Evolutionary conservation across 345 rosid genomes (phyloP), one percentile per base, ranked within the genome.

Genomic region (Populus tremula): DNA sequence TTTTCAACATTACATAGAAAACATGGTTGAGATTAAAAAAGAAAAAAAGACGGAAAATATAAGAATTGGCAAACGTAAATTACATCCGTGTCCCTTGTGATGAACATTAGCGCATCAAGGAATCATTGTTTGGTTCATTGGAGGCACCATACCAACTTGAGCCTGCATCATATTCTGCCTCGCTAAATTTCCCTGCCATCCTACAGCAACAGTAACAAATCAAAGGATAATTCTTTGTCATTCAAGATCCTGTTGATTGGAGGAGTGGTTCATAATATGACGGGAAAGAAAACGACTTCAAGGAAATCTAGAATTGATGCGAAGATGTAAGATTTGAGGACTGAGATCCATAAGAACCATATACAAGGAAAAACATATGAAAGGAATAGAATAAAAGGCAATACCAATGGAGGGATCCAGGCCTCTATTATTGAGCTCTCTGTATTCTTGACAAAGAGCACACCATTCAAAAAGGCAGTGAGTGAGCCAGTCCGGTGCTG

Each of bases 391-490:
- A 71, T 47, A 72, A 54, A 13, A 54, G 0, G 17, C 39, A 2
- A 0, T 85, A 89, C 97, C 94, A 43, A 90, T 67, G 59, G 94
- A 35, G 25, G 92, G 97, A 70, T 92, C 93, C 66, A 81, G 69
- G 68, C 95, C 93, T 82, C 95, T 87, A 47, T 3, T 79, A 23
- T 87, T 80, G 39, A 92, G 97, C 84, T 92, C 94, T 56, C 93
- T 83, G 72, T 90, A 88, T 35, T 89, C 92, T 78, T 91, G 97
- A 67, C 97, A 91, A 76, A 92, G 92, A 68, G 97, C 93, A 75
- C 97, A 91, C 23, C 77, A 78, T 67, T 91, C 97, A 81, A 75
- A 92, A 25, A 91, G 77, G 66, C 71, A 85, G 76, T 92, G 95
- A 39, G 87, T 85, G 79, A 87, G 20, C 84, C 95, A 91, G 68